Conservation (phyloP, 208 protist species). For the Trypanosoma rangeli region DNA sequence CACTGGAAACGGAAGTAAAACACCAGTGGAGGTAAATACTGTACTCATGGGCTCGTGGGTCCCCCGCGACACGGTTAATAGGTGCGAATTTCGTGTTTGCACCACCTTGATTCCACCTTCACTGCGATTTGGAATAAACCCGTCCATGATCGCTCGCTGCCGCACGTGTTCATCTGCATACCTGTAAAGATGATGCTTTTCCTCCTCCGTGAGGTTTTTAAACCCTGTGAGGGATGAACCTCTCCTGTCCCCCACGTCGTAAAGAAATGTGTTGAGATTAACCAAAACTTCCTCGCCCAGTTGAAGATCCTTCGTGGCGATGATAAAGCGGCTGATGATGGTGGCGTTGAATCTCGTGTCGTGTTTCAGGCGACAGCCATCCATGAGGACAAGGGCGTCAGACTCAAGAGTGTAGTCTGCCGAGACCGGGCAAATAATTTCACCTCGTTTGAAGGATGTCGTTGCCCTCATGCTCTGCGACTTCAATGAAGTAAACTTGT, state of each 20-base stretch:
- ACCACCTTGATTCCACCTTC: conserved; percentile 59
- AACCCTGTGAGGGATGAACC: conserved; percentile 33
- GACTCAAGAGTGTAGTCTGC: conserved; percentile 35
- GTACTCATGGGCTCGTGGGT: conserved; percentile 42
- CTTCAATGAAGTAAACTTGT: not conserved
- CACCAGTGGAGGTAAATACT: conserved; percentile 71
- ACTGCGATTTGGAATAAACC: conserved; percentile 58
- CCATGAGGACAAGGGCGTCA: conserved; percentile 50
- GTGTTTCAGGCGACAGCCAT: conserved; percentile 47
- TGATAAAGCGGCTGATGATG: conserved; percentile 78
- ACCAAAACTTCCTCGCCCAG: conserved; percentile 49
- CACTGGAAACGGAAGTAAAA: conserved; percentile 71
- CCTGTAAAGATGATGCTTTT: conserved; percentile 66
- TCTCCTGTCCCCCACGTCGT: conserved; percentile 39
- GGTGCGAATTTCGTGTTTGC: conserved; percentile 29
- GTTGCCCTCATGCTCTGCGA: conserved; percentile 43
- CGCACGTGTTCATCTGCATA: conserved; percentile 84
- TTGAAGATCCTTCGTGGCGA: conserved; percentile 45
- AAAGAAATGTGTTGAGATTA: conserved; percentile 73
- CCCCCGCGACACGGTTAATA: conserved; percentile 43
- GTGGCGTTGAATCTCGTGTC: conserved; percentile 64
- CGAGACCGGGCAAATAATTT: conserved; percentile 68
- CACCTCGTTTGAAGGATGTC: conserved; percentile 41
- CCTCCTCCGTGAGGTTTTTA: conserved; percentile 50
- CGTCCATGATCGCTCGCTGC: conserved; percentile 59